Base-by-base conservation (phyloP, 129 eudicot species). In the Pulicaria dysenterica region DNA sequence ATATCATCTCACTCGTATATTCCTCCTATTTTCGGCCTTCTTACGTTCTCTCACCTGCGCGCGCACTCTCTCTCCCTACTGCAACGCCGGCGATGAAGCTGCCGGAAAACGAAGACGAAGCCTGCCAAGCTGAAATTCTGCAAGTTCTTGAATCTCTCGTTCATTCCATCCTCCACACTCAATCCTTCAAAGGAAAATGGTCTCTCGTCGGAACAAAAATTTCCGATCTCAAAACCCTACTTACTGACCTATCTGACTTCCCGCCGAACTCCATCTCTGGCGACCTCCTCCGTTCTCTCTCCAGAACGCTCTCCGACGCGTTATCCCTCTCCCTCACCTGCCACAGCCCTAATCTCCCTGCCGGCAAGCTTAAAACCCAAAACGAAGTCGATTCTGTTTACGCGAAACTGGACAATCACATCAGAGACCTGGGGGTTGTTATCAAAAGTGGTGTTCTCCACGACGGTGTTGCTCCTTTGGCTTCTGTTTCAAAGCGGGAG, bases 331-430 rank as follows among this genome's bases (percentile, higher is more conserved):
- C 88, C 42, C 12, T 36, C 24, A 63, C 82, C 10, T 90, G 93
- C 79, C 82, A 69, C 40, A 41, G 41, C 53, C 44, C 82, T n/a
- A 47, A 70, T 19, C 88, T 80, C 36, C 80, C 82, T 2, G 60
- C 51, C 50, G 92, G 92, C n/a, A 90, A 90, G 61, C 87, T 90
- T 67, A 78, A 76, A 24, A 90, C 95, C n/a, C 96, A 90, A 49
- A 87, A 82, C 73, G 87, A 90, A 46, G 69, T 90, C 54, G 87
- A 81, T n/a, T 85, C 91, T 0, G 8, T 90, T 38, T 45, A 82
- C 1, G 78, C 91, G 0, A 73, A 69, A 14, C 85, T 90, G 60
- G 89, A 85, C 44, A 13, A 41, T 12, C 83, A 67, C 65, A 51
- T 78, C 66, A 49, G 69, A 54, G 90, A 90, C 66, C 49, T 68